Evolutionary conservation across 176 grass and related monocot species (phyloP).

Genomic region (Aegilops sharonensis): DNA sequence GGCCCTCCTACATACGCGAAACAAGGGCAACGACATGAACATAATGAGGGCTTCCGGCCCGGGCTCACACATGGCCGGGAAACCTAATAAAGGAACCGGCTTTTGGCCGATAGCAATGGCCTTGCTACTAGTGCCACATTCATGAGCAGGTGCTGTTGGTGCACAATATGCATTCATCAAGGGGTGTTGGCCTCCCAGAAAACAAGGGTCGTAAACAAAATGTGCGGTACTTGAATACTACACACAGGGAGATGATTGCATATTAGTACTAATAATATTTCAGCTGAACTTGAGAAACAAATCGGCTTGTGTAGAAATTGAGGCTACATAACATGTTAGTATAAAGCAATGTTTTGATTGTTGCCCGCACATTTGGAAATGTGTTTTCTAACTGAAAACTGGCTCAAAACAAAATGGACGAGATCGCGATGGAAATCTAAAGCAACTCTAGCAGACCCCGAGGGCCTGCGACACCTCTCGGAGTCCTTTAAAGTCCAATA

Average conservation of each 20-base stretch:
- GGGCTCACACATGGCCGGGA: constrained; percentile 17
- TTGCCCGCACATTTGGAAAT: neutral
- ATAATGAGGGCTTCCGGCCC: neutral
- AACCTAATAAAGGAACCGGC: constrained; percentile 20
- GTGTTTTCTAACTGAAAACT: neutral
- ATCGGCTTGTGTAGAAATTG: neutral
- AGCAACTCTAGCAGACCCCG: neutral
- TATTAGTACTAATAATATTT: too few relatives aligned
- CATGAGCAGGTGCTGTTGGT: neutral
- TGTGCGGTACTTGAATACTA: neutral
- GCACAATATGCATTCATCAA: neutral
- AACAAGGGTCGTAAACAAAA: neutral
- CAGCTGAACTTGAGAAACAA: too few relatives aligned
- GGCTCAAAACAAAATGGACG: neutral
- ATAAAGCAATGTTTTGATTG: too few relatives aligned
- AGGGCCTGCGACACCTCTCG: neutral
- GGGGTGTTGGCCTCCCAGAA: neutral
- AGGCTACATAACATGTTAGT: neutral
- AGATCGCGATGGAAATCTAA: neutral
- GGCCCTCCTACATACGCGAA: neutral
- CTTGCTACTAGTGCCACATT: neutral
- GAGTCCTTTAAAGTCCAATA: neutral
- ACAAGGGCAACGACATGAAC: neutral
- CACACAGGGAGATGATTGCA: too few relatives aligned
- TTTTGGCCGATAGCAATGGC: constrained; percentile 28